Conservation (phyloP, 306 rosid species). For the Prosopis cineraria region DNA sequence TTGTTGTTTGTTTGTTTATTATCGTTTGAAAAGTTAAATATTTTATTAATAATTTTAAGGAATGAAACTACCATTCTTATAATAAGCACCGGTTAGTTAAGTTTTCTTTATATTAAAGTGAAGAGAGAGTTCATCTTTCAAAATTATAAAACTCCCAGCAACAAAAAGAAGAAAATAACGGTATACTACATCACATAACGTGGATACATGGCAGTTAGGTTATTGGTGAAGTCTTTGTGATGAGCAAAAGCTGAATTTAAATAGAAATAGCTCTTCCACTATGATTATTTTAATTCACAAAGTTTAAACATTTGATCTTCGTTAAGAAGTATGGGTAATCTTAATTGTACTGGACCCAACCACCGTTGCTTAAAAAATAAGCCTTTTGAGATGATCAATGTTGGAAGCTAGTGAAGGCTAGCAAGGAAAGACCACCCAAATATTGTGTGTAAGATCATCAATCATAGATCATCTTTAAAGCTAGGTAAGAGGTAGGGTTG, state of each 20-base stretch:
- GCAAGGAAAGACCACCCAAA: background rate
- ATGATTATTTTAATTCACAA: background rate
- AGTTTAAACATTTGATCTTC: background rate
- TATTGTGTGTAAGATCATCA: background rate
- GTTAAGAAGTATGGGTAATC: background rate
- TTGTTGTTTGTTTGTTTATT: too few species aligned
- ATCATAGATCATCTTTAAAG: background rate
- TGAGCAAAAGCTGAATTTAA: background rate
- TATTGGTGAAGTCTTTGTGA: background rate
- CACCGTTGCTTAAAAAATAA: background rate
- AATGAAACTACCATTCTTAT: too few species aligned
- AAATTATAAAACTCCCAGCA: background rate
- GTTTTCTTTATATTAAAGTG: too few species aligned
- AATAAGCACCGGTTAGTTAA: too few species aligned
- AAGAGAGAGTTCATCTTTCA: background rate
- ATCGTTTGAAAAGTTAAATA: too few species aligned
- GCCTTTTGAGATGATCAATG: background rate
- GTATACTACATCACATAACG: background rate
- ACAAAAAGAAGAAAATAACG: background rate
- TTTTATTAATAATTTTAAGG: too few species aligned
- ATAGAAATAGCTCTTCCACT: background rate
- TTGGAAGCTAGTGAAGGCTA: background rate
- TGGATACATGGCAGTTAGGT: background rate
- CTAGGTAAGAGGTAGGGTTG: background rate
- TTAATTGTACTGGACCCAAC: background rate